Evolutionary conservation across 1,139 yeast species (phyloP), one percentile per base, ranked within the genome.

Genomic region (Pichia sp.): DNA sequence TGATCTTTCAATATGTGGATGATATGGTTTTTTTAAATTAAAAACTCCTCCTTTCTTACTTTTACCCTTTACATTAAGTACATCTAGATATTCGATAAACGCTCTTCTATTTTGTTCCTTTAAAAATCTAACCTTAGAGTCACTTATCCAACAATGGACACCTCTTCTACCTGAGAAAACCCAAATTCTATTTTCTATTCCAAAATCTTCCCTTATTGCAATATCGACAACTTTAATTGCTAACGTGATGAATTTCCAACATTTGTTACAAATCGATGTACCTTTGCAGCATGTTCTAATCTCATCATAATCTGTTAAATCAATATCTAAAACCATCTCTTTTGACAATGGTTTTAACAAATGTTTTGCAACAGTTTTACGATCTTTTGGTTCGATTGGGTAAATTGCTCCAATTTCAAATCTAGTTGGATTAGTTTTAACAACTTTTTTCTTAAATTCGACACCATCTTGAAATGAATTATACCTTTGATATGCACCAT

Each of bases 91-190:
- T 58, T 87, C 91, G 36, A 91, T 84, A 14, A 93, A 78, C 2
- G 96, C 82, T 59, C 85, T 76, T 61, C 99, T 78, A 53, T 80
- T 79, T 5, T 72, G 62, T 66, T 95, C 99, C 61, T 81, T 87
- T 58, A 93, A 70, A 3, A 69, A 65, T 53, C 97, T 74, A 0
- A 97, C 96, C 48, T 91, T 73, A 51, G 79, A 70, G 66, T 95
- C 99, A 68, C 96, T 87, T 29, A 93, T 78, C 99, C 99, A 93
- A 62, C 98, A 95, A 75, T 93, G 99, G 29, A 96, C 96, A 68
- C 99, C 99, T 77, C 99, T 87, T 74, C 99, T 84, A 47, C 99
- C 99, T 0, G 97, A 89, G 66, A 89, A 93, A 3, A 93, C 96
- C 99, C 99, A 93, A 46, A 93, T 73, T 65, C 90, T 73, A 67